Base-by-base conservation (phyloP, 192 early-diverging fungal species). In the Backusella liffmaniae region DNA sequence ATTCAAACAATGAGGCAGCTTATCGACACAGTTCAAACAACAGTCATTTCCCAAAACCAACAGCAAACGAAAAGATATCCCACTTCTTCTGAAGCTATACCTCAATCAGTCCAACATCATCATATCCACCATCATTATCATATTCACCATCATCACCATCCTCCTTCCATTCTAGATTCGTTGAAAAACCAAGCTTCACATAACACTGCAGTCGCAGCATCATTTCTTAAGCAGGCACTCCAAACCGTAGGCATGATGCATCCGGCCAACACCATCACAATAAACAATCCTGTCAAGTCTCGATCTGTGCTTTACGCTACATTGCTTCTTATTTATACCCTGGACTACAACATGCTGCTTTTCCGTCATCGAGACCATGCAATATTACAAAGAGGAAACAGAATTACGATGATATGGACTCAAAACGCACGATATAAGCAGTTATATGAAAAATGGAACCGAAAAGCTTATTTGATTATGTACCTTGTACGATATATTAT, bases 1-100 rank as follows among this genome's bases (percentile, higher is more conserved):
- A 62, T 62, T 62, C 56, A 62, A 62, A 62, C 56, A 62, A 62
- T 62, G 56, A 62, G 26, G 56, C 56, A 62, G 26, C 56, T 62
- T 29, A 62, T 62, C 26, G 56, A 62, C 23, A 62, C 56, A 62
- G 56, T 62, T 62, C 56, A 62, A 62, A 29, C 26, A 62, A 62
- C 56, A 62, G 56, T 62, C 21, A n/a, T 62, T 62, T 29, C 56
- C 26, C 23, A 62, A 29, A 23, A 26, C 9, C 9, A 62, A 59
- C 56, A 59, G 2, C 21, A 59, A 26, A 59, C 56, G 26, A 8
- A 26, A 62, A 62, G 23, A 62, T 26, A 62, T 29, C 56, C 23
- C 4, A 12, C 23, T 12, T 12, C 46, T 49, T 49, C 46, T 49
- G 21, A 62, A 62, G 23, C 26, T 62, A 62, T 62, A 62, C 56